A percentile compares a stretch with the other conserved stretches of the same genome.
phyloP scores from a whole-genome alignment of 225 moss, liverwort and hornwort genomes.

The Thuidium tamariscinum region DNA sequence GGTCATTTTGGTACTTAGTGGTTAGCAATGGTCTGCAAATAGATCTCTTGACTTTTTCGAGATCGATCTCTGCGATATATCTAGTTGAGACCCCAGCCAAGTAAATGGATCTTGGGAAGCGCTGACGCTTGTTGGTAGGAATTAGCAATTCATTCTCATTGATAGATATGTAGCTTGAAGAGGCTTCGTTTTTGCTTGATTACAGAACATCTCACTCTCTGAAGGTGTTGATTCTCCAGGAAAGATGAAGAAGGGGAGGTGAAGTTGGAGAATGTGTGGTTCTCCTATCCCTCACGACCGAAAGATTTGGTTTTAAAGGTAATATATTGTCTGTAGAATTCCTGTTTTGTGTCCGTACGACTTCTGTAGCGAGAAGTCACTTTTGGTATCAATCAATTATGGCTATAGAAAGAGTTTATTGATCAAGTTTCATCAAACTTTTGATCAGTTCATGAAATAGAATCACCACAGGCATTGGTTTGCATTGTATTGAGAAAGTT shows the following conservation, averaged over 20 bases:
- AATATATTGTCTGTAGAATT: not conserved
- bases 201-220: not conserved
- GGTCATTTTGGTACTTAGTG: not conserved
- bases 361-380: not conserved
- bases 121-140: not conserved
- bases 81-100: not conserved
- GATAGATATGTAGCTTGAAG: not conserved
- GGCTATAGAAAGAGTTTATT: not conserved
- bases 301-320: slow-evolving; percentile 87
- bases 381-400: not conserved
- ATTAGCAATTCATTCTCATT: not conserved
- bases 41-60: not conserved
- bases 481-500: not conserved
- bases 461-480: not conserved
- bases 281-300: slow-evolving; percentile 93
- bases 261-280: slow-evolving; percentile 88
- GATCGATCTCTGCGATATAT: not conserved
- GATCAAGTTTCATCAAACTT: not conserved
- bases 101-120: not conserved
- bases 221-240: slow-evolving; percentile 19
- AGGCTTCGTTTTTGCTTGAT: not conserved
- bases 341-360: not conserved
- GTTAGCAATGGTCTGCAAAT: not conserved
- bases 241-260: slow-evolving; percentile 67
- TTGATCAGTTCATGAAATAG: not conserved